Evolutionary conservation across 1,139 yeast species (phyloP).

Genomic region (Candida tropicalis): DNA sequence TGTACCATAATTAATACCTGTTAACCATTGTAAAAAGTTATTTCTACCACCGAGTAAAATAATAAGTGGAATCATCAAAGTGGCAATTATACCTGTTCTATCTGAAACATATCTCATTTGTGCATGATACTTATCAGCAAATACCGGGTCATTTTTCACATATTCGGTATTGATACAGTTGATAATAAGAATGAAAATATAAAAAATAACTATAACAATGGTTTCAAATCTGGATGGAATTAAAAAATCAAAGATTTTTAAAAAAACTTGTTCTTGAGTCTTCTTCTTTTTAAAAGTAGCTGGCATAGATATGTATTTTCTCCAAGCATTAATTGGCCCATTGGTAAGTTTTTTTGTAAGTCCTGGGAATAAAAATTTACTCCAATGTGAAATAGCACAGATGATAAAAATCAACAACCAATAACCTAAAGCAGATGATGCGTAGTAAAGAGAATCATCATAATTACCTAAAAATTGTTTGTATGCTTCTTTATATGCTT

Average conservation of each 20-base stretch:
- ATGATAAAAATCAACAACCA: conserved; percentile 50
- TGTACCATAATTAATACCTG: conserved; percentile 39
- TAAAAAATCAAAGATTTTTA: conserved; percentile 24
- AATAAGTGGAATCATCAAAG: conserved; percentile 33
- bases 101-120: conserved; percentile 31
- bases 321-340: conserved; percentile 25
- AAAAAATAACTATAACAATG: conserved; percentile 28
- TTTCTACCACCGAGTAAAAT: conserved; percentile 46
- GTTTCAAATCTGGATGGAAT: conserved; percentile 35
- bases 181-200: conserved; percentile 46
- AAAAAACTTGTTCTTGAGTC: conserved; percentile 23
- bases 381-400: conserved; percentile 47
- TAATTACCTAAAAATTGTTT: conserved; percentile 36
- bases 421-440: conserved; percentile 49
- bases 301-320: conserved; percentile 35
- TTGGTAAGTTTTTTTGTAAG: conserved; percentile 25
- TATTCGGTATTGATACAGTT: conserved; percentile 24
- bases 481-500: conserved; percentile 24
- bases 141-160: conserved; percentile 29
- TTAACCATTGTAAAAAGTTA: conserved; percentile 43
- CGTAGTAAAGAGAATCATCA: conserved; percentile 46
- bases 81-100: conserved; percentile 35
- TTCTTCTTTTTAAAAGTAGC: conserved; percentile 30
- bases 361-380: conserved; percentile 30
- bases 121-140: conserved; percentile 20